These are phyloP conservation scores for Morella rubra DNA, from an alignment of 306 rosid genomes.

Conservation along the genomic window DNA sequence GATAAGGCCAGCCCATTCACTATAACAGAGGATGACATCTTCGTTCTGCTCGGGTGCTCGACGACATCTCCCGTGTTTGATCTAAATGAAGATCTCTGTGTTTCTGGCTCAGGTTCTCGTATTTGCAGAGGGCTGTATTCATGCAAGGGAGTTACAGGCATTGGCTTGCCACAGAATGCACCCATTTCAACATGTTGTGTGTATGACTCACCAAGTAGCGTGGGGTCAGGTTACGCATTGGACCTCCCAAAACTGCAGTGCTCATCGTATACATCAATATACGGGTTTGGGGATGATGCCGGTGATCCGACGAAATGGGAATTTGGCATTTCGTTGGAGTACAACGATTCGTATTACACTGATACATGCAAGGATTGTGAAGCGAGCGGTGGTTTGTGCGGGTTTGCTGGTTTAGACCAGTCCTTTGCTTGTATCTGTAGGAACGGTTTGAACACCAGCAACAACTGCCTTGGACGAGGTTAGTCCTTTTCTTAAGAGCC, in stretches of 20 bases:
- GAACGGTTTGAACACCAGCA: constrained; percentile 40
- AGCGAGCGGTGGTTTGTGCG: constrained; percentile 47
- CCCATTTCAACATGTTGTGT: constrained; percentile 53
- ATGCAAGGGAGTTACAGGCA: constrained; percentile 50
- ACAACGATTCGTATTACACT: constrained; percentile 43
- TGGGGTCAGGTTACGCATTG: constrained; percentile 41
- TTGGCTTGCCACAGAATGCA: constrained; percentile 43
- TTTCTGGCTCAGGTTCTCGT: constrained; percentile 47
- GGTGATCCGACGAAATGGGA: constrained; percentile 57
- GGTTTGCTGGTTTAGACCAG: constrained; percentile 41
- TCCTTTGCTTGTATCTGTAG: constrained; percentile 48
- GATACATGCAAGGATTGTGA: constrained; percentile 45
- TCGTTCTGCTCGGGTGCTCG: constrained; percentile 55
- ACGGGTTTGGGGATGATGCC: constrained; percentile 54
- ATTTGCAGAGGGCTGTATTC: constrained; percentile 53
- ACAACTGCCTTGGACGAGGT: constrained; percentile 47
- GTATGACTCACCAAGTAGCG: constrained; percentile 38
- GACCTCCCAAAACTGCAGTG: constrained; percentile 60
- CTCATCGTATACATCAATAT: constrained; percentile 46
- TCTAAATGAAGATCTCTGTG: constrained; percentile 42
- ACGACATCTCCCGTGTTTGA: constrained; percentile 55
- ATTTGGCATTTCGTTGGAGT: constrained; percentile 46
- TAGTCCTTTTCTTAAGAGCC: not conserved
- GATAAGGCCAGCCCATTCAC: constrained; percentile 45
- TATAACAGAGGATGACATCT: constrained; percentile 40